Evolutionary conservation across 2,329 filamentous ascomycete species (phyloP), one percentile per base, ranked within the genome.

Genomic region (Diaporthe sp.): DNA sequence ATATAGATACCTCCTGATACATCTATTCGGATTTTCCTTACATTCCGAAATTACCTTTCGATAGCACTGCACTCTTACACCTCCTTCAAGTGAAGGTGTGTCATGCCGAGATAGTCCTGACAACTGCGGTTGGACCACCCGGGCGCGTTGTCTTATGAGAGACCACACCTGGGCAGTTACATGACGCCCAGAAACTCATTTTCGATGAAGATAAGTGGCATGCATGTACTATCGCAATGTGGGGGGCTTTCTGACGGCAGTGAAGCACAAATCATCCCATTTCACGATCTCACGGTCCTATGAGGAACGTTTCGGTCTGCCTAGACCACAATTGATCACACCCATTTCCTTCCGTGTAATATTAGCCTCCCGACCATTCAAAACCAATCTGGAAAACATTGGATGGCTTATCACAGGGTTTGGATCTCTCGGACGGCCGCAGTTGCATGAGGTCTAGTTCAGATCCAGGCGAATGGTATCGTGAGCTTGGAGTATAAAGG

Each of bases 401-500:
- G 44, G 62, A 65, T 68, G 62, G 19, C 13, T 37, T n/a, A 8
- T 10, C 31, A 17, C 13, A 51, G 28, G 7, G 31, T 22, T 53
- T 53, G 19, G 28, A 53, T 68, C 44, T 28, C 44, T 53, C 46
- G 22, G 22, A 37, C 31, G 22, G 28, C 31, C 31, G 13, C 19
- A 51, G 12, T 19, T 34, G 31, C 28, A 31, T 17, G 31, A 68
- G 62, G 19, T 31, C 28, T 39, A 31, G 31, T 53, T 34, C 19
- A 39, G 7, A 17, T 37, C 7, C 3, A 34, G 31, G 28, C 28
- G 19, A 51, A 53, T 12, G 22, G 46, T 49, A 51, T 68, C 62
- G 46, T 51, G 62, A 39, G 62, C 62, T 68, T 68, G 28, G 31
- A 68, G 44, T 68, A 68, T 68, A 68, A 68, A 68, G 62, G 22